A percentile compares a stretch with the other conserved stretches of the same genome.
Evolutionary conservation across 2,329 filamentous ascomycete genomes (phyloP).

Genomic region (Fusarium protoensiforme): DNA sequence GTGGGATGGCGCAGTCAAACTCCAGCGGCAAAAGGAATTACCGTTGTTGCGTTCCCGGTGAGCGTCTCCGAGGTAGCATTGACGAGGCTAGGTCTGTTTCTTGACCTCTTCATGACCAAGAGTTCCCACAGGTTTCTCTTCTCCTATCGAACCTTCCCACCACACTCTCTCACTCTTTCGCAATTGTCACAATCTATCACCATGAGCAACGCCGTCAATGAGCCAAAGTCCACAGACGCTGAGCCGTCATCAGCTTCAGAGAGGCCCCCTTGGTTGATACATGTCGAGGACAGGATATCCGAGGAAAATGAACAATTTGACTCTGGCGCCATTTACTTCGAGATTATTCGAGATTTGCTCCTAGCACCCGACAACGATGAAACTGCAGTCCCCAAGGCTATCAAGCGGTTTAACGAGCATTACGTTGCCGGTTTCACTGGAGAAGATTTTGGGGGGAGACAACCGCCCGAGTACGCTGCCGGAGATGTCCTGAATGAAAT

Average conservation of each 20-base stretch:
- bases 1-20: neutral
- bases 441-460: neutral
- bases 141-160: neutral
- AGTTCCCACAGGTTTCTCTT: neutral
- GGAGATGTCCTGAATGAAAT: neutral
- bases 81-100: rapidly evolving
- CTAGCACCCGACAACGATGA: conserved; percentile 1
- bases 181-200: neutral
- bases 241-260: neutral
- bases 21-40: neutral
- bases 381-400: neutral
- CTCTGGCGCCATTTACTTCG: neutral
- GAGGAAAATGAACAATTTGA: neutral
- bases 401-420: neutral
- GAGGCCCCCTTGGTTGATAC: neutral
- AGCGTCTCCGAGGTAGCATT: neutral
- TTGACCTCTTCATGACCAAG: neutral
- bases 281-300: neutral
- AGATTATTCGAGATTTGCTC: neutral
- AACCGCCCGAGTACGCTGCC: conserved; percentile 1
- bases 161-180: neutral
- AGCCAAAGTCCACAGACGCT: neutral
- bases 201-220: neutral
- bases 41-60: neutral
- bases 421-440: neutral